phyloP scores from a whole-genome alignment of 495 filamentous ascomycete species.

The Podospora fimiseda region DNA sequence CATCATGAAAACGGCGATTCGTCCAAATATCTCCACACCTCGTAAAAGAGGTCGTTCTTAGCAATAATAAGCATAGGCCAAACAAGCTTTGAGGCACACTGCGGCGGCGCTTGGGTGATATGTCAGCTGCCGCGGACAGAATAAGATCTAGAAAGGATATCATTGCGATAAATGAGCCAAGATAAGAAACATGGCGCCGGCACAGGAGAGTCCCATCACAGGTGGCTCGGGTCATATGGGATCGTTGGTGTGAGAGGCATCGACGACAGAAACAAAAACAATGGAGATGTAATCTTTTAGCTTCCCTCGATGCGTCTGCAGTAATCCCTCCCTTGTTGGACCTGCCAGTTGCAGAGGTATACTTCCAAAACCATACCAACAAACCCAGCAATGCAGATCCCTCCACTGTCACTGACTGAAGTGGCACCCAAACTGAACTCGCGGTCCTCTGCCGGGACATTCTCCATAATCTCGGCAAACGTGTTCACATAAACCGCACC shows the following conservation, averaged over 20 bases:
- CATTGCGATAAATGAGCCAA: neutral
- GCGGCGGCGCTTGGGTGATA: neutral
- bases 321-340: slow-evolving; percentile 67
- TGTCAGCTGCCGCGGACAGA: neutral
- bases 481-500: slow-evolving; percentile 92
- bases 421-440: slow-evolving; percentile 88
- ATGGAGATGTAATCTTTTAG: slow-evolving; percentile 6
- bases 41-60: neutral
- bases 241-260: no score
- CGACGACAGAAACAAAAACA: neutral
- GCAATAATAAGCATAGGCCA: neutral
- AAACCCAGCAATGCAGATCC: slow-evolving; percentile 85
- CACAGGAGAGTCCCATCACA: neutral
- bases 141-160: neutral
- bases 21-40: neutral
- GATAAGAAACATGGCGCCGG: neutral
- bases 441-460: slow-evolving; percentile 64
- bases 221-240: neutral
- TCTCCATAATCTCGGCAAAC: slow-evolving; percentile 85
- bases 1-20: neutral
- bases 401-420: slow-evolving; percentile 85
- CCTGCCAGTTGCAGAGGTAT: slow-evolving; percentile 75
- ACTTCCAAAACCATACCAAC: slow-evolving; percentile 80
- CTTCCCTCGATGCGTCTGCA: slow-evolving; percentile 49
- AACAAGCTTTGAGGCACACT: neutral